These are phyloP conservation scores for Bipolaris cookei DNA, from an alignment of 2,329 filamentous ascomycete genomes.

Conservation along the genomic window DNA sequence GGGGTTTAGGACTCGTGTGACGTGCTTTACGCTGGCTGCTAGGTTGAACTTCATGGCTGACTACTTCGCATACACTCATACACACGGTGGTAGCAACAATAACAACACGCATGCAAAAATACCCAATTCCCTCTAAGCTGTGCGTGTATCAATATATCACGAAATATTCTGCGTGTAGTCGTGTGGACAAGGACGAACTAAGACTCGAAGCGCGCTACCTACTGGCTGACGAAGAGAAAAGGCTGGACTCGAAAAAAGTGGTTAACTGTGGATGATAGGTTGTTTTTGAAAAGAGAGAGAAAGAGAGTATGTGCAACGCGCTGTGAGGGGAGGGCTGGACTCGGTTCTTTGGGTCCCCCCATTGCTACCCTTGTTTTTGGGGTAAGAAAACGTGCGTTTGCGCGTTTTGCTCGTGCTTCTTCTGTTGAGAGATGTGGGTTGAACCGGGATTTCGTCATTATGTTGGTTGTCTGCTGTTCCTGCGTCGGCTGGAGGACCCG, in stretches of 20 bases:
- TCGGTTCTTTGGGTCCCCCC: no score
- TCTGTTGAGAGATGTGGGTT: background rate
- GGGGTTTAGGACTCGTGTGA: constrained; percentile 10
- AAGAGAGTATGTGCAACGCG: background rate
- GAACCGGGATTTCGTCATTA: background rate
- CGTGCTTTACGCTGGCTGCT: constrained; percentile 3
- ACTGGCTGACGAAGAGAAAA: background rate
- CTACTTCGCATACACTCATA: background rate
- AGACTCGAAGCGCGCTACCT: background rate
- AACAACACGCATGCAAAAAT: background rate
- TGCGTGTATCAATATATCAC: background rate
- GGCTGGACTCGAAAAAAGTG: background rate
- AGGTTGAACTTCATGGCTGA: constrained; percentile 11
- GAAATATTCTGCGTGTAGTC: background rate
- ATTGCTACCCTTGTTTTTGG: no score
- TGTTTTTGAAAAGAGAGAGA: background rate
- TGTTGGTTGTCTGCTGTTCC: no score
- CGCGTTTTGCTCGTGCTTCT: background rate
- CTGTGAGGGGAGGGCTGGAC: background rate
- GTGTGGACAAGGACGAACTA: background rate
- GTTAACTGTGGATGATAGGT: background rate
- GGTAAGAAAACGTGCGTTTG: background rate
- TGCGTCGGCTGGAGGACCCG: no score
- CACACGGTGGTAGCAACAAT: background rate
- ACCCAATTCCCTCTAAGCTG: background rate